phyloP scores from a whole-genome alignment of 305 asterid genomes.

The Fraxinus nigra region DNA sequence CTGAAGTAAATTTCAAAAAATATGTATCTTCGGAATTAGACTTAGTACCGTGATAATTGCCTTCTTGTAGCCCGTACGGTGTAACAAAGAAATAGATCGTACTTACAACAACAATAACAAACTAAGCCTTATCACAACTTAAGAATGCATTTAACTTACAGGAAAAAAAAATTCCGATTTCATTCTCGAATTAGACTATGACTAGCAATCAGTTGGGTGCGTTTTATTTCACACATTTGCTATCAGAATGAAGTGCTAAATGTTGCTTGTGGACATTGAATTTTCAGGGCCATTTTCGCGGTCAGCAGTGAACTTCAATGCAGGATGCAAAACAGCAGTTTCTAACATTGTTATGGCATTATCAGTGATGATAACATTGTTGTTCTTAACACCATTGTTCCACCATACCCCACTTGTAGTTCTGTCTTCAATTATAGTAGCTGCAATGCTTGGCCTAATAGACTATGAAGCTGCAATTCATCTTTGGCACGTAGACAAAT shows the following conservation, averaged over 20 bases:
- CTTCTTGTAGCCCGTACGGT: background rate
- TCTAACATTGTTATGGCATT: slow-evolving; percentile 94
- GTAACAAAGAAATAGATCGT: background rate
- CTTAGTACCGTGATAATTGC: background rate
- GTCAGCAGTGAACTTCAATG: slow-evolving; percentile 89
- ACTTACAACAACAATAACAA: background rate
- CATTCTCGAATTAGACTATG: background rate
- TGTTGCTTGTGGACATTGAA: background rate
- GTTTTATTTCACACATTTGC: background rate
- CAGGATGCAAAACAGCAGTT: slow-evolving; percentile 98
- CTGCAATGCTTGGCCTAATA: slow-evolving; percentile 95
- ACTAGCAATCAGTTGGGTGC: background rate
- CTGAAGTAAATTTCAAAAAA: background rate
- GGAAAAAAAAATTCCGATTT: no score
- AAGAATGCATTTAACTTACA: background rate
- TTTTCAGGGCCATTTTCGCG: slow-evolving; percentile 83
- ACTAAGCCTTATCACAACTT: no score
- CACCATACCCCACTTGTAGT: slow-evolving; percentile 88
- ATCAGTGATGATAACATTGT: slow-evolving; percentile 68
- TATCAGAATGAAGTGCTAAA: background rate
- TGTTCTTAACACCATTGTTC: slow-evolving; percentile 72
- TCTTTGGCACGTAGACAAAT: slow-evolving; percentile 80
- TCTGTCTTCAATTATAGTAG: slow-evolving; percentile 65
- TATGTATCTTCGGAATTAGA: background rate
- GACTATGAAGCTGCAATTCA: slow-evolving; percentile 86